Evolutionary conservation across 2,329 filamentous ascomycete species (phyloP), one percentile per base, ranked within the genome.

Genomic region (Beauveria caledonica): DNA sequence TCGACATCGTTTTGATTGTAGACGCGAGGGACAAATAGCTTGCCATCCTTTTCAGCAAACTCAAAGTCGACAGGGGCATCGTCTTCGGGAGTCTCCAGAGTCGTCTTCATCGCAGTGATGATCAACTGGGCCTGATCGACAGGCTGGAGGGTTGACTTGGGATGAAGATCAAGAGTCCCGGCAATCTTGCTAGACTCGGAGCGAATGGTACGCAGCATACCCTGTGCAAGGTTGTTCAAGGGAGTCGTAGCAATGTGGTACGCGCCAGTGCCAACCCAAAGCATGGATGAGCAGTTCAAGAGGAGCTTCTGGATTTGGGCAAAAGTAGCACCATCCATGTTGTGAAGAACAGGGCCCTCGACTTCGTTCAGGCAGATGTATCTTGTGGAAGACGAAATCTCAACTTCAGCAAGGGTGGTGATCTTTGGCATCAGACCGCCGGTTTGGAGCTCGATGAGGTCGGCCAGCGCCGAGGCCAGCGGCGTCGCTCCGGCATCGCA

Each of bases 131-230:
- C 71, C 1, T 68, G 71, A 5, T 68, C 68, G 11, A 64, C 62
- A 17, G 66, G 61, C 13, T 69, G 64, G 15, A 74, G 68, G 17
- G 66, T 55, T 8, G 73, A 72, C 9, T 66, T 63, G 4, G 72
- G 73, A 39, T 80, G 76, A 1, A 81, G 67, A 53, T 80, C 78
- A 0, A 81, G 68, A 1, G 75, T 78, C 1, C 76, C 75, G 17
- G 77, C 76, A 13, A 71, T 71, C 52, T 78, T 74, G 25, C 72
- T 71, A 1, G 75, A 74, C 64, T 80, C 78, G 1, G 78, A 79
- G 1, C 78, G 76, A 23, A 80, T 70, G 1, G 74, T 76, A 36
- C 78, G 72, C 61, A 75, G 72, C 3, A 80, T 68, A 33, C 78
- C 78, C 9, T 74, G 72, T 0, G 78, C 69, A 70, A 81, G 76